Evolutionary conservation across 441 rosid species (phyloP), one percentile per base, ranked within the genome.

Genomic region (Euphorbia celastroides): DNA sequence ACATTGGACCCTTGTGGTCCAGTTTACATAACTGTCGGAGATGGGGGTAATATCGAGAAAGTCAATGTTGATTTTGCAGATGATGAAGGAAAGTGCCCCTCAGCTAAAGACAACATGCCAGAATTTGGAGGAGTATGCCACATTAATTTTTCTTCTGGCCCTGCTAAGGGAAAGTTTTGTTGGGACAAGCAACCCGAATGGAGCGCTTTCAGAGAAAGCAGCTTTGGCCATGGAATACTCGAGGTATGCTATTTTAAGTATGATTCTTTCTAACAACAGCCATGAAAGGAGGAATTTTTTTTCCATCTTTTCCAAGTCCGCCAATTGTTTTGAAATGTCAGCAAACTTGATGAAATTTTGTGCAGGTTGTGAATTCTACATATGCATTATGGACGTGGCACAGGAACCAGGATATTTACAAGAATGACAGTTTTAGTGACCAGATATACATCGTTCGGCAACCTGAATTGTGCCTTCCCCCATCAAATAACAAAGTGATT

Each of bases 361-460:
- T 74, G 62, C 77, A 93, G 97, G 93, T 90, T 75, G 76, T 82
- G 75, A 93, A 90, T 59, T 88, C 83, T 71, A 87, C 96, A 36
- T 86, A 82, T 80, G 97, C 96, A 23, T 68, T 88, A 72, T 93
- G 97, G 98, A 78, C 81, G 31, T 93, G 98, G 98, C 82, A 86
- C 59, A 84, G 94, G 57, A 87, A 88, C 72, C 94, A 86, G 82
- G 84, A 90, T 70, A 12, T 46, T 19, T 84, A 80, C 62, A 64
- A 70, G 44, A 63, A 60, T 2, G 82, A 82, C 20, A 81, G 72
- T 25, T 74, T 30, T 0, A 86, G 80, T 22, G 97, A 93, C 72
- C 70, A 80, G 62, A 76, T 93, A 64, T 87, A 87, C 80, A 77
- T 88, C 11, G 97, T 90, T 34, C 81, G 93, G 68, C 84, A 82